Evolutionary conservation across 306 rosid genomes (phyloP).

Genomic region (Vigna mungo): DNA sequence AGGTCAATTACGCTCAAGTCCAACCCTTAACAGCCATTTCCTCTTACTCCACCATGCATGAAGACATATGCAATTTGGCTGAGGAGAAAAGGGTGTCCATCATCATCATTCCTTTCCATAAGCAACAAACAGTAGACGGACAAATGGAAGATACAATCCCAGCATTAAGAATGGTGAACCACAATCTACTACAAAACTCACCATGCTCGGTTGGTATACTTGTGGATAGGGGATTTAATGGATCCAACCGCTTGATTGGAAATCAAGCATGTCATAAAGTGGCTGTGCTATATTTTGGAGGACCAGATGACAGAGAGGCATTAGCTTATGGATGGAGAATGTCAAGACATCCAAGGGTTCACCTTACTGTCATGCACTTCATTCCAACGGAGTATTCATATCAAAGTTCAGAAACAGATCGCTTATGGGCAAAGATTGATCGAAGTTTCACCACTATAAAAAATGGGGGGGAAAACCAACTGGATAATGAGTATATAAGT

Average conservation of each 20-base stretch:
- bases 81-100: conserved; percentile 79
- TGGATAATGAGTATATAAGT: conserved; percentile 60
- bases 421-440: neutral
- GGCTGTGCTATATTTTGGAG: conserved; percentile 72
- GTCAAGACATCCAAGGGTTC: conserved; percentile 68
- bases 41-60: conserved; percentile 87
- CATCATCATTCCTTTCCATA: conserved; percentile 87
- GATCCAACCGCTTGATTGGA: conserved; percentile 55
- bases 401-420: neutral
- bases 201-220: conserved; percentile 89
- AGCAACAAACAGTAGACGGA: conserved; percentile 89
- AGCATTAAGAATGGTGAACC: conserved; percentile 72
- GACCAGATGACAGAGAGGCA: conserved; percentile 89
- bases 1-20: conserved; percentile 53
- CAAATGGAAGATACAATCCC: conserved; percentile 83
- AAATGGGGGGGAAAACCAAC: conserved; percentile 28
- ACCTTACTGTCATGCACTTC: conserved; percentile 65
- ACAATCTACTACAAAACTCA: conserved; percentile 63
- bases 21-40: conserved; percentile 75
- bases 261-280: conserved; percentile 60
- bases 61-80: conserved; percentile 77
- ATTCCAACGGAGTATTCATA: conserved; percentile 44
- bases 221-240: conserved; percentile 78
- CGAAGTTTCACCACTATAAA: neutral
- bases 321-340: conserved; percentile 80